These are phyloP conservation scores for Blastocystis sp. DNA, from an alignment of 352 stramenopile species.

Conservation along the genomic window DNA sequence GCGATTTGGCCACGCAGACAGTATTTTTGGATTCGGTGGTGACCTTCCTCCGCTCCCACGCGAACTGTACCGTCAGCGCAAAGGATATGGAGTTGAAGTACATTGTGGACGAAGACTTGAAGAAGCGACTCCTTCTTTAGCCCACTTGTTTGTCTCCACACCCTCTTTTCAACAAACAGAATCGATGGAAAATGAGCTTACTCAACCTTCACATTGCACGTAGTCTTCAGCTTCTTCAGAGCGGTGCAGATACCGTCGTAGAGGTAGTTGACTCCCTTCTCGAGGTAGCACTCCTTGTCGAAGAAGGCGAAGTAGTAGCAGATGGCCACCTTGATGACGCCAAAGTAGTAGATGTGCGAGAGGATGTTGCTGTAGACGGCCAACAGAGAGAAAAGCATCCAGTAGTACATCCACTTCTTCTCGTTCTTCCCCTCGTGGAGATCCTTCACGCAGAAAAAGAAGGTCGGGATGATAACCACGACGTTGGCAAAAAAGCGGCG, in stretches of 20 bases:
- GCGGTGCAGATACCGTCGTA: neutral
- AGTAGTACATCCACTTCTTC: conserved; percentile 55
- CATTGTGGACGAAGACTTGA: neutral
- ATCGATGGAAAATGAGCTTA: neutral
- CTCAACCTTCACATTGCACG: neutral
- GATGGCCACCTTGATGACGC: conserved; percentile 12
- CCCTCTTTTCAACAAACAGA: neutral
- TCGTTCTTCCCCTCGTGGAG: neutral
- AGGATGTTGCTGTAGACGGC: neutral
- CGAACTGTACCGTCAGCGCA: neutral
- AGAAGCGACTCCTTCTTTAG: neutral
- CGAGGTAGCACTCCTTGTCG: conserved; percentile 47
- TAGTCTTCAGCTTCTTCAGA: neutral
- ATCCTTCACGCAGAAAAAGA: conserved; percentile 26
- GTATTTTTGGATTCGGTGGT: neutral
- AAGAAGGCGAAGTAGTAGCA: conserved; percentile 56
- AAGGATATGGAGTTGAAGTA: neutral
- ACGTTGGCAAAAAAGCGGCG: neutral
- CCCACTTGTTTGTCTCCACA: neutral
- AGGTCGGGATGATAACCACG: neutral
- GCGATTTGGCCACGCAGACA: neutral
- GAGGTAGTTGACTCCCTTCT: neutral
- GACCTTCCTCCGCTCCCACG: neutral
- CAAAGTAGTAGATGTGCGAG: conserved; percentile 14
- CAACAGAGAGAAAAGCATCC: conserved; percentile 33